phyloP scores from a whole-genome alignment of 768 basidiomycete species.

The Pisolithus tinctorius region DNA sequence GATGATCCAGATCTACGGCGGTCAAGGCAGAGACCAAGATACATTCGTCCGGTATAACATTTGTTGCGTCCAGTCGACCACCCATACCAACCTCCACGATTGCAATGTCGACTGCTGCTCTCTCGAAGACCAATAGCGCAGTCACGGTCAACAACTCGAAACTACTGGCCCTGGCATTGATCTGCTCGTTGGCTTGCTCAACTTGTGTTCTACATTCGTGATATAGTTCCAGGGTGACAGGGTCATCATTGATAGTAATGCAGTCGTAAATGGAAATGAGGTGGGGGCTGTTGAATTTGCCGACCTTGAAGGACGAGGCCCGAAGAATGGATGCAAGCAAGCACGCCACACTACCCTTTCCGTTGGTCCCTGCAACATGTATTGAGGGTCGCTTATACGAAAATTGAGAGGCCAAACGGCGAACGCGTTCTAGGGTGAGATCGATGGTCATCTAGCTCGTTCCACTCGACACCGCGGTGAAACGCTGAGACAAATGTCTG shows the following conservation, averaged over 20 bases:
- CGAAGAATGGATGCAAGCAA: constrained; percentile 71
- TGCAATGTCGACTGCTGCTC: constrained; percentile 61
- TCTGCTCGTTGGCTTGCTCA: constrained; percentile 37
- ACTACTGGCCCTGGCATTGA: constrained; percentile 46
- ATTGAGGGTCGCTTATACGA: constrained; percentile 72
- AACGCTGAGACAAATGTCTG: background rate
- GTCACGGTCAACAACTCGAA: constrained; percentile 87
- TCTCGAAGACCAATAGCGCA: constrained; percentile 73
- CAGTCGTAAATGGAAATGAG: constrained; percentile 71
- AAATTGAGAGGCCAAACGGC: constrained; percentile 44
- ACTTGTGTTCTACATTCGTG: constrained; percentile 39
- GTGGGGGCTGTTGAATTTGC: constrained; percentile 91
- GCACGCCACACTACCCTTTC: constrained; percentile 90
- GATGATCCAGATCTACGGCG: constrained; percentile 89
- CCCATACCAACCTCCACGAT: constrained; percentile 96
- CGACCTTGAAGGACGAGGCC: constrained; percentile 51
- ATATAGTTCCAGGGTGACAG: constrained; percentile 48
- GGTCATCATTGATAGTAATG: constrained; percentile 57
- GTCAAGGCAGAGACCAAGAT: constrained; percentile 80
- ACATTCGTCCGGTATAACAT: constrained; percentile 64
- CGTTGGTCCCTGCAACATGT: constrained; percentile 94
- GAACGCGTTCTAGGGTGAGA: constrained; percentile 57
- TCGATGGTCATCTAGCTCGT: constrained; percentile 53
- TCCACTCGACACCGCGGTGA: background rate
- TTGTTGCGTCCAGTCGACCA: constrained; percentile 88